phyloP scores from a whole-genome alignment of 768 basidiomycete genomes.

The Rhizopogon salebrosus region DNA sequence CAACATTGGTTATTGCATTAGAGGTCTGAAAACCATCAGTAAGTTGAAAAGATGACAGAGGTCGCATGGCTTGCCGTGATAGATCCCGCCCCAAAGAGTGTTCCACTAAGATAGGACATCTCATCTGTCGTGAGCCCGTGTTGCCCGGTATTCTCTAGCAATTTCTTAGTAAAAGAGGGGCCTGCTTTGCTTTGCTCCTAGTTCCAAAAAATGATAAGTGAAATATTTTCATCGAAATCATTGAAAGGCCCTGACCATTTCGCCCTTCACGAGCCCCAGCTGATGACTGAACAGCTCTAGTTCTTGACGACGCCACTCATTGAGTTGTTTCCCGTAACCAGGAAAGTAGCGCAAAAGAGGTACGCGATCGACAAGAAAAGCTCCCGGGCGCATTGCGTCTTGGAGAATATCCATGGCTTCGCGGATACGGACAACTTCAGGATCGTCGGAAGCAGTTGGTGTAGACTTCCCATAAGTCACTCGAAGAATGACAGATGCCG shows the following conservation, averaged over 20 bases:
- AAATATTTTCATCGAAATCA: not conserved
- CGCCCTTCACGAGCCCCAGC: slow-evolving; percentile 33
- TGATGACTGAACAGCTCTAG: slow-evolving; percentile 45
- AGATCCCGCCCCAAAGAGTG: slow-evolving; percentile 55
- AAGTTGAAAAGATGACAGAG: not conserved
- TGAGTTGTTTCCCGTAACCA: slow-evolving; percentile 48
- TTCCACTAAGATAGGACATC: slow-evolving; percentile 53
- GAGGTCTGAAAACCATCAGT: slow-evolving; percentile 30
- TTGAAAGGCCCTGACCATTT: slow-evolving; percentile 26
- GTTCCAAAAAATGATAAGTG: not conserved
- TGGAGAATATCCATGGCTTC: slow-evolving; percentile 17
- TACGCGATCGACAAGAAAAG: slow-evolving; percentile 27
- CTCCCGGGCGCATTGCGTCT: slow-evolving; percentile 26
- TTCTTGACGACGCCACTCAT: slow-evolving; percentile 46
- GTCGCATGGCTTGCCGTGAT: slow-evolving; percentile 35
- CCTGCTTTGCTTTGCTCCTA: slow-evolving; percentile 8
- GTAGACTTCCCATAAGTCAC: slow-evolving; percentile 22
- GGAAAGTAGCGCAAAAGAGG: slow-evolving; percentile 42
- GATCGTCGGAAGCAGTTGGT: slow-evolving; percentile 12
- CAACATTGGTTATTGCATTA: slow-evolving; percentile 40
- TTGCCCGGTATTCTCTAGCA: slow-evolving; percentile 44
- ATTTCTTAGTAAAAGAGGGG: slow-evolving; percentile 42
- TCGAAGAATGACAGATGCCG: slow-evolving; percentile 15
- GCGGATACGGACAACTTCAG: slow-evolving; percentile 13
- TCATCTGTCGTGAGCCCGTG: slow-evolving; percentile 47